Percentiles rank a stretch among this genome's conserved stretches.
Conservation (phyloP, 1,139 yeast species). For the Nakaseomyces delphensis region DNA sequence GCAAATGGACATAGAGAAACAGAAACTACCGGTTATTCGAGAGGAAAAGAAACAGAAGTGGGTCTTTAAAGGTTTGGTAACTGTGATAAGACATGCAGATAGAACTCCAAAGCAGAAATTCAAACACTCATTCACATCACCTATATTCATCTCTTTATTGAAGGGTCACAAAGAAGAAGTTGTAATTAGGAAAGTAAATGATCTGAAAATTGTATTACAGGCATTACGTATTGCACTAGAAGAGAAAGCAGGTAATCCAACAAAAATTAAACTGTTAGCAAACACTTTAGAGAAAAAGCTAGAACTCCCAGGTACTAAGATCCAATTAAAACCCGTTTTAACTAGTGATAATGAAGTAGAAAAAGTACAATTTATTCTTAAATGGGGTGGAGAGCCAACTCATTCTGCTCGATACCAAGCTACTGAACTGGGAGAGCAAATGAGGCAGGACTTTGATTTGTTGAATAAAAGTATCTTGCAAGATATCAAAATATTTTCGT, state of each 20-base stretch:
- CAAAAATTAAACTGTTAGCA: conserved; percentile 66
- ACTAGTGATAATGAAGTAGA: conserved; percentile 68
- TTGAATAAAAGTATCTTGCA: conserved; percentile 71
- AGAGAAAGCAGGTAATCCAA: conserved; percentile 67
- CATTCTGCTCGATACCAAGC: conserved; percentile 96
- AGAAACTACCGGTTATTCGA: conserved; percentile 26
- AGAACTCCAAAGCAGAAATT: conserved; percentile 98
- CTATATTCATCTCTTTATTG: conserved; percentile 72
- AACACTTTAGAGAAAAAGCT: conserved; percentile 83
- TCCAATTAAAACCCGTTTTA: conserved; percentile 86
- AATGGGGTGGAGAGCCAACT: conserved; percentile 99
- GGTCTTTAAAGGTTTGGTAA: conserved; percentile 90
- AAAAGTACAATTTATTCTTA: conserved; percentile 87
- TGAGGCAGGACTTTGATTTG: conserved; percentile 82
- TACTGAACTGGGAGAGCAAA: conserved; percentile 88
- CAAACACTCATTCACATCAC: conserved; percentile 87
- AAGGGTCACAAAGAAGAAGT: conserved; percentile 97
- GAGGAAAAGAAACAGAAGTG: conserved; percentile 91
- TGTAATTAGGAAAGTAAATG: conserved; percentile 82
- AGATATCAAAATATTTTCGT: conserved; percentile 79
- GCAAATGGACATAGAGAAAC: conserved; percentile 39
- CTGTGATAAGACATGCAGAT: conserved; percentile 94
- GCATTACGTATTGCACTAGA: conserved; percentile 78
- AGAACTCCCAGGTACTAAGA: conserved; percentile 90
- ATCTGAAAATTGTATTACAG: conserved; percentile 73